Evolutionary conservation across 2,329 filamentous ascomycete genomes (phyloP).

Genomic region (Plectosphaerella plurivora): DNA sequence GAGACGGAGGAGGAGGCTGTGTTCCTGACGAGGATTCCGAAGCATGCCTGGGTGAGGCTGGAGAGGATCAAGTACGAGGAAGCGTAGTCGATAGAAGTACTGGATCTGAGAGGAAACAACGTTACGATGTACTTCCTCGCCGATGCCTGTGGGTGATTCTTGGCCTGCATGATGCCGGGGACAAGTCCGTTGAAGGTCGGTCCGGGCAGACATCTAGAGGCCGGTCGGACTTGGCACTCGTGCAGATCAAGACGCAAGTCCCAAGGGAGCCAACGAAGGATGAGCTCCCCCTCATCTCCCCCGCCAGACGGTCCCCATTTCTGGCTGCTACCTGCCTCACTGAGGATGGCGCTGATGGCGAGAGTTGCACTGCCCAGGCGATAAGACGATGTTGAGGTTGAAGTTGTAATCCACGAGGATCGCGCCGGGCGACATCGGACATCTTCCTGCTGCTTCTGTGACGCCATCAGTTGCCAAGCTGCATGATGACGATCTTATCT

Average conservation of each 20-base stretch:
- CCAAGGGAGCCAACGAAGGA: too few species aligned
- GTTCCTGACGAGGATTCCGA: slow-evolving; percentile 19
- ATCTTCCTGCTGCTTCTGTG: neutral
- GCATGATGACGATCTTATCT: neutral
- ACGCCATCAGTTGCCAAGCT: neutral
- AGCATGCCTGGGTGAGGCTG: slow-evolving; percentile 20
- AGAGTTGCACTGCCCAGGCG: neutral
- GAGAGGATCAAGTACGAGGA: slow-evolving; percentile 1
- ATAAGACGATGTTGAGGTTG: too few species aligned
- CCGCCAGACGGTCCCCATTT: neutral
- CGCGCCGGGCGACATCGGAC: neutral
- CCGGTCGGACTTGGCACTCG: too few species aligned
- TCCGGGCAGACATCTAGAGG: too few species aligned
- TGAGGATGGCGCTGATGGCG: neutral
- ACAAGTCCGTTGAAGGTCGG: too few species aligned
- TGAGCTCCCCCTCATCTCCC: neutral
- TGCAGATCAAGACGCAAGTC: too few species aligned
- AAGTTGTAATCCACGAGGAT: too few species aligned
- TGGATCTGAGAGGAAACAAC: too few species aligned
- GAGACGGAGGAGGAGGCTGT: slow-evolving; percentile 14
- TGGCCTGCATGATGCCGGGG: too few species aligned
- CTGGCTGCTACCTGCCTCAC: neutral
- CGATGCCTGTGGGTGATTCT: too few species aligned
- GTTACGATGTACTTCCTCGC: too few species aligned
- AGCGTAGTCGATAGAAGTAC: neutral